Evolutionary conservation across 306 rosid genomes (phyloP).

Genomic region (Fragaria iinumae): DNA sequence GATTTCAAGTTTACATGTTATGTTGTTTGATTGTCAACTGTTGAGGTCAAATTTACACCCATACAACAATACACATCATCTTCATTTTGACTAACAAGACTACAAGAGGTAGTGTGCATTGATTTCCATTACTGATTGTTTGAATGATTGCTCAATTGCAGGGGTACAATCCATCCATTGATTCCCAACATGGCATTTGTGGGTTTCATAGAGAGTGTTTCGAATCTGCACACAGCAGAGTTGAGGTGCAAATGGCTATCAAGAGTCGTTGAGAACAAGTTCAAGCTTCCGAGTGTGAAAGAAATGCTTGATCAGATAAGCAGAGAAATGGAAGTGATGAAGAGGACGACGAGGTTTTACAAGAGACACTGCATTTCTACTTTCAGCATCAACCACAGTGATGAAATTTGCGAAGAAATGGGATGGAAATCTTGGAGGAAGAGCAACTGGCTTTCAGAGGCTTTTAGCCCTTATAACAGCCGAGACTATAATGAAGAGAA

Average conservation of each 20-base stretch:
- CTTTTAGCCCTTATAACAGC: constrained; percentile 54
- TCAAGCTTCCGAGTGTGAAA: constrained; percentile 50
- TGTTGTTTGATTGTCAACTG: neutral
- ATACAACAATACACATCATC: neutral
- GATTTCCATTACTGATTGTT: neutral
- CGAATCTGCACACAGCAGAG: constrained; percentile 59
- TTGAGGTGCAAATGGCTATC: constrained; percentile 58
- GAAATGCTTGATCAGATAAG: constrained; percentile 42
- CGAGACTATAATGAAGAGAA: constrained; percentile 40
- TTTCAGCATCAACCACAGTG: constrained; percentile 65
- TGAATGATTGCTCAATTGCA: constrained; percentile 15
- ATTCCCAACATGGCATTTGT: constrained; percentile 66
- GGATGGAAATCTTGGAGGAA: constrained; percentile 53
- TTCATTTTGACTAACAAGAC: neutral
- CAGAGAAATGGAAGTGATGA: constrained; percentile 49
- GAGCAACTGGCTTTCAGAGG: constrained; percentile 50
- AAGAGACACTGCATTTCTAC: constrained; percentile 67
- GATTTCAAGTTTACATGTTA: neutral
- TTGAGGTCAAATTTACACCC: neutral
- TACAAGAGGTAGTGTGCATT: neutral
- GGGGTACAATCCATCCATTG: constrained; percentile 56
- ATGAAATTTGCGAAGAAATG: constrained; percentile 60
- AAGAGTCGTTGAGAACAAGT: constrained; percentile 41
- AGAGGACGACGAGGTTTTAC: constrained; percentile 48
- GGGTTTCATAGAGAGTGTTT: constrained; percentile 61